Percentiles rank a stretch among this genome's conserved stretches.
phyloP scores from a whole-genome alignment of 345 rosid species.

The Eutrema yunnanense region DNA sequence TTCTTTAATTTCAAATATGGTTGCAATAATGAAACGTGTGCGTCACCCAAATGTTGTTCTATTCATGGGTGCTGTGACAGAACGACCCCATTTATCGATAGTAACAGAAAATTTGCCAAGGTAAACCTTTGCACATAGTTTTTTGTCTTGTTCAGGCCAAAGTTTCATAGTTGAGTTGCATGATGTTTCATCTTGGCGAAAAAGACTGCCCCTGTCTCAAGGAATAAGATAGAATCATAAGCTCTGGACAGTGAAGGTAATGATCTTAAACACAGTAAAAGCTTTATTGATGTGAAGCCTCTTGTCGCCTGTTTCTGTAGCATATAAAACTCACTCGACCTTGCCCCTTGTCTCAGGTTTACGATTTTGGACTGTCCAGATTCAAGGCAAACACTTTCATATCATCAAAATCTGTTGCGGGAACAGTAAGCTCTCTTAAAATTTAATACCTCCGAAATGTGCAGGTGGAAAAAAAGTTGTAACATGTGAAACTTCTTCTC shows the following conservation, averaged over 20 bases:
- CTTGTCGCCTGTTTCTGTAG: not conserved
- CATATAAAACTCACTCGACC: not conserved
- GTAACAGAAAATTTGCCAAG: conserved; percentile 92
- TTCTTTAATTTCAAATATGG: conserved; percentile 34
- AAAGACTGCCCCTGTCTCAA: too few species aligned
- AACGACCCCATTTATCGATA: conserved; percentile 76
- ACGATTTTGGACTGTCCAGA: conserved; percentile 95
- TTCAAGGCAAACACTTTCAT: conserved; percentile 85
- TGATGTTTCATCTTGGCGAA: conserved; percentile 17
- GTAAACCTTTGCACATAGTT: conserved; percentile 27
- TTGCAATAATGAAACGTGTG: conserved; percentile 94
- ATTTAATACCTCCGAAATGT: conserved; percentile 1
- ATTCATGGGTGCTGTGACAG: conserved; percentile 99
- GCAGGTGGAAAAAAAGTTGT: conserved; percentile 25
- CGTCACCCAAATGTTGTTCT: conserved; percentile 98
- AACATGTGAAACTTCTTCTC: conserved; percentile 34
- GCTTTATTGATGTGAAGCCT: not conserved
- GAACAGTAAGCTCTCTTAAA: conserved; percentile 60
- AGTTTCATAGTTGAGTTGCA: not conserved
- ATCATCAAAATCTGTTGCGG: conserved; percentile 95
- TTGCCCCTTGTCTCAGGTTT: conserved; percentile 41
- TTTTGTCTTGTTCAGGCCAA: not conserved
- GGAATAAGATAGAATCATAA: conserved; percentile 26
- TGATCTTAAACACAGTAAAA: not conserved
- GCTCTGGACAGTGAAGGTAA: conserved; percentile 95